Percentiles rank a stretch among this genome's conserved stretches.
These are phyloP conservation scores for Solanum dulcamara DNA, from an alignment of 257 asterid genomes.

Conservation along the genomic window DNA sequence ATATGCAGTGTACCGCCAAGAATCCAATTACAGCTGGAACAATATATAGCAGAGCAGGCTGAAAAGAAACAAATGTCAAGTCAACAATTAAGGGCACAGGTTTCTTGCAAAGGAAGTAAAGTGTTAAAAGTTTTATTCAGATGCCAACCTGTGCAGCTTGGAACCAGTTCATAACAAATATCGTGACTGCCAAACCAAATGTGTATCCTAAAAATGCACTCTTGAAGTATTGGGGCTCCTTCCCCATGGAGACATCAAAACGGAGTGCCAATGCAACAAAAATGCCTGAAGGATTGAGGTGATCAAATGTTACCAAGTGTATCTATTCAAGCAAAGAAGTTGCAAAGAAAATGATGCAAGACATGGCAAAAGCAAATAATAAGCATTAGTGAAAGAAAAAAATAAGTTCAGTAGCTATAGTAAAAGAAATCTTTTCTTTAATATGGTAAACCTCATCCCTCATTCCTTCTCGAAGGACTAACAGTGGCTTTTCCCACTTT, in stretches of 20 bases:
- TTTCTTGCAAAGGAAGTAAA: not conserved
- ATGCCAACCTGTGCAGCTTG: slow-evolving; percentile 92
- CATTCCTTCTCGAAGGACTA: not conserved
- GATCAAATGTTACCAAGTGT: not conserved
- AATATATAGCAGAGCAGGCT: slow-evolving; percentile 92
- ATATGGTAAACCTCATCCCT: not conserved
- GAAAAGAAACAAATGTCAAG: slow-evolving; percentile 10
- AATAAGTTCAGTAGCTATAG: not conserved
- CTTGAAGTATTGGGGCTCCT: slow-evolving; percentile 62
- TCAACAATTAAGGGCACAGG: not conserved
- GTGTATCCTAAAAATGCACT: slow-evolving; percentile 85
- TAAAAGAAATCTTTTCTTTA: not conserved
- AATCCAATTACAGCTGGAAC: slow-evolving; percentile 95
- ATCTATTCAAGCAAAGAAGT: not conserved
- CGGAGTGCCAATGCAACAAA: slow-evolving; percentile 94
- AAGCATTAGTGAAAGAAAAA: not conserved
- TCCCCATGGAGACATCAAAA: slow-evolving; percentile 89
- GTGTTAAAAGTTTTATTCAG: not conserved
- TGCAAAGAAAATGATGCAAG: not conserved
- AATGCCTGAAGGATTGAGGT: slow-evolving; percentile 49
- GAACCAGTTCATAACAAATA: slow-evolving; percentile 94
- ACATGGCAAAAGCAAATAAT: not conserved
- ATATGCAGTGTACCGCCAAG: slow-evolving; percentile 76
- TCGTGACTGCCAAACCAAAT: slow-evolving; percentile 62
- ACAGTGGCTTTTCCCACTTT: not conserved